Percentiles rank a stretch among this genome's conserved stretches.
phyloP scores from a whole-genome alignment of 129 eudicot species.

The Cynara cardunculus region DNA sequence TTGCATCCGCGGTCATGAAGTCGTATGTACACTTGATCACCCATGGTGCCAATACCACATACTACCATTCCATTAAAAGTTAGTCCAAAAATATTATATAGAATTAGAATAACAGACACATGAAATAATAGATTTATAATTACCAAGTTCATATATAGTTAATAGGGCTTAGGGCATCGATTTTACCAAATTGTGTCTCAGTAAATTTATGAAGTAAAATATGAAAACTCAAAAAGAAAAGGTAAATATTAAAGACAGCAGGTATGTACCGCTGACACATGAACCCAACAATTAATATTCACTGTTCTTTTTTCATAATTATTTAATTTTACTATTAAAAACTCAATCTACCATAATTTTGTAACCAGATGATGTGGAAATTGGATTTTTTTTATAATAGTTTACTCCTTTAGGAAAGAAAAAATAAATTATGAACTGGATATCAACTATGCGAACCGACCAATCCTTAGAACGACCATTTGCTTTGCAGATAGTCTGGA shows the following conservation, averaged over 20 bases:
- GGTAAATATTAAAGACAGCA: background rate
- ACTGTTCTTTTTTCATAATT: background rate
- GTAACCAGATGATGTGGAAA: background rate
- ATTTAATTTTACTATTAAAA: too few species aligned
- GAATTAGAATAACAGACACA: background rate
- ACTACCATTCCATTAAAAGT: constrained; percentile 25
- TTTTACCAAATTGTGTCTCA: too few species aligned
- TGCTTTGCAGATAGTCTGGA: too few species aligned
- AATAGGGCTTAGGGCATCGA: too few species aligned
- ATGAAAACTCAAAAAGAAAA: background rate
- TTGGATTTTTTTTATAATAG: background rate
- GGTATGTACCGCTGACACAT: too few species aligned
- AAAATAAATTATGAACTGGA: too few species aligned
- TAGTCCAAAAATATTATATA: background rate
- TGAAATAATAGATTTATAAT: background rate
- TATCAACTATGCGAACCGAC: too few species aligned
- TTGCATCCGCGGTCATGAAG: constrained; percentile 6
- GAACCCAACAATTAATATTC: background rate
- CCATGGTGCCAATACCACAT: constrained; percentile 53
- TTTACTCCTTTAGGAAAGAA: too few species aligned
- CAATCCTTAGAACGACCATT: too few species aligned
- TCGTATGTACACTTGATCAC: constrained; percentile 38
- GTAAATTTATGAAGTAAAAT: too few species aligned
- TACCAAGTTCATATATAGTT: background rate
- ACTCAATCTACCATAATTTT: background rate